A percentile compares a stretch with the other conserved stretches of the same genome.
phyloP scores from a whole-genome alignment of 208 protist species.

The Acanthamoeba sp. region DNA sequence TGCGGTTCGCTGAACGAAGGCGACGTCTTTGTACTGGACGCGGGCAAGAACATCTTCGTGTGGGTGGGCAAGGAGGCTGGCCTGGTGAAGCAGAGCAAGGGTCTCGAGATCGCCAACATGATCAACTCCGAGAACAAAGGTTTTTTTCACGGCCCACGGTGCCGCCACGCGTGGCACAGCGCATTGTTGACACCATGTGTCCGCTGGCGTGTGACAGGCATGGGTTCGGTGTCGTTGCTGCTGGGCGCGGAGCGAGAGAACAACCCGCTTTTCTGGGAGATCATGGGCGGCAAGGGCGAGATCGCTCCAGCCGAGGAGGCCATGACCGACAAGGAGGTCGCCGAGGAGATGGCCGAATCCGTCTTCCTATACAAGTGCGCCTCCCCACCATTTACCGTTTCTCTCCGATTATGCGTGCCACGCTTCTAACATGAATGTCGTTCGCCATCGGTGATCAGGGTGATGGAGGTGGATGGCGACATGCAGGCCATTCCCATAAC shows the following conservation, averaged over 20 bases:
- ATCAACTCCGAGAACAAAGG: constrained; percentile 80
- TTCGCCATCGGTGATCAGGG: not conserved
- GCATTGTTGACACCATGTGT: not conserved
- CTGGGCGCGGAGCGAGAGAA: constrained; percentile 74
- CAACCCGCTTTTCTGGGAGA: constrained; percentile 43
- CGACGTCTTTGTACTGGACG: constrained; percentile 91
- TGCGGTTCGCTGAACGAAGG: constrained; percentile 80
- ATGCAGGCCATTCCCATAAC: constrained; percentile 57
- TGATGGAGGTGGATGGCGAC: constrained; percentile 67
- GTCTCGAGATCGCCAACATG: constrained; percentile 62
- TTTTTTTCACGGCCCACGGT: no score
- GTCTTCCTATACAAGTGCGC: constrained; percentile 73
- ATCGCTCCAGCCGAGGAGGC: constrained; percentile 77
- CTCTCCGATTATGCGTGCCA: no score
- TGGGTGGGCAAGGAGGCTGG: constrained; percentile 83
- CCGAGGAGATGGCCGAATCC: constrained; percentile 67
- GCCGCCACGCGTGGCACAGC: not conserved
- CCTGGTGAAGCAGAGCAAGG: constrained; percentile 83
- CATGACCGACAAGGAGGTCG: constrained; percentile 71
- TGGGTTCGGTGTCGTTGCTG: constrained; percentile 60
- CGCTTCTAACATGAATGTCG: not conserved
- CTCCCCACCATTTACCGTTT: not conserved
- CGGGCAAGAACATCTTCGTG: constrained; percentile 79
- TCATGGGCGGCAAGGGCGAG: constrained; percentile 68
- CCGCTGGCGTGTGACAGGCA: not conserved